Base-by-base conservation (phyloP, 202 grass and related monocot genomes). In the Musa balbisiana region DNA sequence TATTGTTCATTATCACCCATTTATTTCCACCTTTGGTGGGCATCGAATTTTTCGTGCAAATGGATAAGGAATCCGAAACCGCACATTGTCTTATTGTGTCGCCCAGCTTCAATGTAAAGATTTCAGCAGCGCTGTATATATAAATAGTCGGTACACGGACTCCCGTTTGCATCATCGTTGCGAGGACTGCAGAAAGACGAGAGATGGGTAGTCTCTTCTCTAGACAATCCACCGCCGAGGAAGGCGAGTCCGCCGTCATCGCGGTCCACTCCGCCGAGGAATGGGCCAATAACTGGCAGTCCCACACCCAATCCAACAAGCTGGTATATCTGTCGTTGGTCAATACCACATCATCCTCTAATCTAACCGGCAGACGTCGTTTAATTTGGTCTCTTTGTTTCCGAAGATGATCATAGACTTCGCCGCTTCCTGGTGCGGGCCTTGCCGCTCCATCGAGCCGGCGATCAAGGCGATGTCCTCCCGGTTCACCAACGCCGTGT, bases 371-470 rank as follows among this genome's bases (percentile, higher is more conserved):
- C 4, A 5, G 33, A 43, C 33, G 33, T 43, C 33, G 33, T 43
- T 43, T 43, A 6, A 43, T 8, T 43, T 43, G 33, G 8, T 43
- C 33, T 5, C 4, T 43, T 43, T 6, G 33, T 43, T 43, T 43
- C 33, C 33, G 4, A 43, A 74, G 53, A 55, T 62, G 55, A 56
- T 76, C 26, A 60, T 78, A 22, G 76, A 78, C 51, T 78, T 78
- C 52, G 23, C 11, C 0, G 52, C 71, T 10, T 25, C 51, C n/a
- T 55, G 71, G 92, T 92, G 89, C 74, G 89, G 89, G 75, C 92
- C 92, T 2, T 96, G 92, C 89, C 89, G 81, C 73, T 84, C 83
- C 73, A 92, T 96, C 11, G 85, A 88, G 78, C 92, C 92, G 5
- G 71, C 70, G 26, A 88, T 96, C 82, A 90, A 92, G 75, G 81